Conservation (phyloP, 2,329 filamentous ascomycete genomes). For the Scytalidium sp. region DNA sequence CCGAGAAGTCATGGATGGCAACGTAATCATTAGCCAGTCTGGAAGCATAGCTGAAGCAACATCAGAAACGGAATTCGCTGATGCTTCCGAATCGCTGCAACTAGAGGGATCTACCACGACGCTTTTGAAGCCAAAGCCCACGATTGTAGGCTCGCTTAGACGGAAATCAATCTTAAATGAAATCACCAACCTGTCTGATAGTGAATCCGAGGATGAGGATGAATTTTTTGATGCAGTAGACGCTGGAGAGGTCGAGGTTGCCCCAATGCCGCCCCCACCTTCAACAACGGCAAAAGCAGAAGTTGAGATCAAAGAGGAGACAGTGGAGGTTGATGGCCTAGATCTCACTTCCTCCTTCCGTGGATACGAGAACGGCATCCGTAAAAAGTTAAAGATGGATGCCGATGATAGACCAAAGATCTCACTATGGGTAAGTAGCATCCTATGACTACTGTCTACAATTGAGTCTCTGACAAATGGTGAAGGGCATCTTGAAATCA, state of each 20-base stretch:
- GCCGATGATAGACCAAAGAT: conserved; percentile 91
- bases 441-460: neutral
- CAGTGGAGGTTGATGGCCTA: conserved; percentile 42
- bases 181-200: conserved; percentile 69
- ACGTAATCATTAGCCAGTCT: conserved; percentile 47
- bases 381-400: conserved; percentile 80
- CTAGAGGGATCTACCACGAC: conserved; percentile 32
- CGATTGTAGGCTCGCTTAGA: conserved; percentile 41
- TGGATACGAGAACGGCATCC: conserved; percentile 87
- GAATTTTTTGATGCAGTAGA: conserved; percentile 98
- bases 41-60: conserved; percentile 18
- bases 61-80: conserved; percentile 24
- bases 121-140: conserved; percentile 35
- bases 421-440: conserved; percentile 81
- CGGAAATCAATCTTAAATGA: conserved; percentile 67
- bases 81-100: conserved; percentile 32
- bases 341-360: conserved; percentile 77
- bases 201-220: conserved; percentile 77
- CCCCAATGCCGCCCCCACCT: conserved; percentile 59
- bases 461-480: conserved; percentile 17
- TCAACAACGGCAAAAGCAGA: conserved; percentile 29
- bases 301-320: conserved; percentile 28
- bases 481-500: conserved; percentile 88
- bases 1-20: conserved; percentile 72
- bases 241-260: conserved; percentile 82